These are phyloP conservation scores for Microsporum ferrugineum DNA, from an alignment of 2,329 filamentous ascomycete species.

Conservation along the genomic window DNA sequence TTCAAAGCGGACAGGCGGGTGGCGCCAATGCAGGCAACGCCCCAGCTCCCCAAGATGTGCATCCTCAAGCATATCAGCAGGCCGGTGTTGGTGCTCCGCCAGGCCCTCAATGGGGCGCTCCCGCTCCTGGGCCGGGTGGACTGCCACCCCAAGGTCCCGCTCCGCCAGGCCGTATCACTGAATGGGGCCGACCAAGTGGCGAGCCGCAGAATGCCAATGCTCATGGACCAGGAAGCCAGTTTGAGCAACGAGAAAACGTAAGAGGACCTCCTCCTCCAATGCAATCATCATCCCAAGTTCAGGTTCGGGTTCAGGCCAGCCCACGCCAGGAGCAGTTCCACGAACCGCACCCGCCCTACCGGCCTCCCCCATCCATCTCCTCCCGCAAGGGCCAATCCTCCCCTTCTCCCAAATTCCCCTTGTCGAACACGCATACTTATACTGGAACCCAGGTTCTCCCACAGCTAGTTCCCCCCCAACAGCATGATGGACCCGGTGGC, in stretches of 20 bases:
- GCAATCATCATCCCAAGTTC: neutral
- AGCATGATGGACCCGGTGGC: slow-evolving; percentile 30
- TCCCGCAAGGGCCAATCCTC: slow-evolving; percentile 42
- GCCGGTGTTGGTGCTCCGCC: slow-evolving; percentile 72
- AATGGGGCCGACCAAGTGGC: slow-evolving; percentile 58
- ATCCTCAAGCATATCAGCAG: slow-evolving; percentile 85
- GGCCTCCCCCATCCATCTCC: slow-evolving; percentile 33
- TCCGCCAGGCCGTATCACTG: slow-evolving; percentile 49
- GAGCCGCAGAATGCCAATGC: slow-evolving; percentile 50
- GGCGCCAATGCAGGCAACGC: slow-evolving; percentile 58
- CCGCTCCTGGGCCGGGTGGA: slow-evolving; percentile 40
- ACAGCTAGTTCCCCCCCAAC: slow-evolving; percentile 38
- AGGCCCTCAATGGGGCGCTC: slow-evolving; percentile 79
- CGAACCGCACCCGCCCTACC: slow-evolving; percentile 49
- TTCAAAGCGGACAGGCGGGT: slow-evolving; percentile 70
- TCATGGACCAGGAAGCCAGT: slow-evolving; percentile 48
- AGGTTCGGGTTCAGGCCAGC: slow-evolving; percentile 52
- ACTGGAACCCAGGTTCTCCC: slow-evolving; percentile 40
- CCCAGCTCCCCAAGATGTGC: slow-evolving; percentile 73
- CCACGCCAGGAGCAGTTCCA: slow-evolving; percentile 64
- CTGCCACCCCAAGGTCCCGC: slow-evolving; percentile 49
- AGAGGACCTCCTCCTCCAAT: slow-evolving; percentile 53
- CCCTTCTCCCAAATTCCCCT: slow-evolving; percentile 49
- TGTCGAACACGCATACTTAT: slow-evolving; percentile 44
- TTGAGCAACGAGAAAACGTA: slow-evolving; percentile 64